Evolutionary conservation across 129 eudicot species (phyloP), one percentile per base, ranked within the genome.

Genomic region (Oenanthe sinensis): DNA sequence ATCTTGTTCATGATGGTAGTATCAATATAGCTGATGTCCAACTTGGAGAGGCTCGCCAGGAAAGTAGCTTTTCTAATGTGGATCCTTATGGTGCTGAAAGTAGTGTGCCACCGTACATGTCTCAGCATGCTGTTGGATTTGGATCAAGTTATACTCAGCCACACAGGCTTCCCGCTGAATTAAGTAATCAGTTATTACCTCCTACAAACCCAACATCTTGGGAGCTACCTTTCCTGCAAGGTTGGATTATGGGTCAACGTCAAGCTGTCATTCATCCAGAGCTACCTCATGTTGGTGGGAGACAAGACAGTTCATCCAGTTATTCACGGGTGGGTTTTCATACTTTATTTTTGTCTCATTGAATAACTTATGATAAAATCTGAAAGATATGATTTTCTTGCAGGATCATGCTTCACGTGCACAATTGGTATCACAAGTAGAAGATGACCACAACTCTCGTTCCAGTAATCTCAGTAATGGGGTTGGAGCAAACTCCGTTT

Each of bases 241-340:
- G 95, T 52, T 90, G 95, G 95, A 80, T 90, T 78, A 84, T 87
- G 81, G 95, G 91, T 81, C 95, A 90, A 76, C 82, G 82, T 42
- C 93, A 89, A 87, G 90, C 81, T n/a, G 85, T 84, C 60, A 78
- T 83, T 37, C 81, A 86, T 52, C 77, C 87, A 30, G 65, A 49
- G 76, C 81, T 81, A 44, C 89, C 93, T 71, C 70, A 62, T 58
- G 80, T 81, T 76, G 77, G 83, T 77, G 74, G 43, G 46, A 52
- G 79, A 62, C 88, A 67, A 58, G 87, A 85, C 75, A 65, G 78
- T 82, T 50, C 83, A 26, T 78, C 85, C 71, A 77, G 72, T n/a
- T 54, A 78, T 62, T 19, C 10, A 60, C 77, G 72, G 76, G 77
- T 58, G 74, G 83, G 75, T 43, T 70, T 37, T 19, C 63, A 45